Percentiles rank a stretch among this genome's conserved stretches.
Conservation (phyloP, 2,329 filamentous ascomycete species). For the Penicillium sp. region DNA sequence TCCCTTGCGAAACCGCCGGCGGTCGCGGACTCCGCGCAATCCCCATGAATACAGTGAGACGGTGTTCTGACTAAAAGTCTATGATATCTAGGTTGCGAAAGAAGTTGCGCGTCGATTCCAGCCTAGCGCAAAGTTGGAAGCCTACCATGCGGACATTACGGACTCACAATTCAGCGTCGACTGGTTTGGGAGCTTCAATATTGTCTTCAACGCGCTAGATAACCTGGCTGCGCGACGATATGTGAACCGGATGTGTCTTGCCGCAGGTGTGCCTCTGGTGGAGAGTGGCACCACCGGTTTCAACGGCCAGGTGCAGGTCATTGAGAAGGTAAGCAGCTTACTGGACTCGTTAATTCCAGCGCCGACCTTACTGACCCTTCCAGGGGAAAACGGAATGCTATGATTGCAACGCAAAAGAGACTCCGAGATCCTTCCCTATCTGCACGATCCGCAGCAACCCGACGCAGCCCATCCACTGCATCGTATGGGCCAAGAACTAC, state of each 20-base stretch:
- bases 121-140: constrained; percentile 78
- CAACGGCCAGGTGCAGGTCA: constrained; percentile 95
- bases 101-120: constrained; percentile 90
- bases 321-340: constrained; percentile 63
- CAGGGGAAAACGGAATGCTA: constrained; percentile 87
- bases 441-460: constrained; percentile 97
- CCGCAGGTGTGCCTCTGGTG: constrained; percentile 83
- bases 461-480: constrained; percentile 95
- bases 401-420: constrained; percentile 86
- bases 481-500: constrained; percentile 98
- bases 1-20: constrained; percentile 6
- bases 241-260: constrained; percentile 96
- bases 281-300: constrained; percentile 98
- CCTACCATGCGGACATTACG: constrained; percentile 94
- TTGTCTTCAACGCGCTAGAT: constrained; percentile 96
- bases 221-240: constrained; percentile 91
- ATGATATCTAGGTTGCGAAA: constrained; percentile 69
- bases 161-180: constrained; percentile 79
- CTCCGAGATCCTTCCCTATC: constrained; percentile 89
- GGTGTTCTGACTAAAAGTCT: constrained; percentile 15
- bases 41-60: background rate
- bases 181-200: constrained; percentile 78
- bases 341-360: background rate
- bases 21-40: constrained; percentile 1
- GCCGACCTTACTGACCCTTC: constrained; percentile 9